Percentiles rank a stretch among this genome's conserved stretches.
These are phyloP conservation scores for Ulota crispa DNA, from an alignment of 225 moss, liverwort and hornwort species.

Conservation along the genomic window DNA sequence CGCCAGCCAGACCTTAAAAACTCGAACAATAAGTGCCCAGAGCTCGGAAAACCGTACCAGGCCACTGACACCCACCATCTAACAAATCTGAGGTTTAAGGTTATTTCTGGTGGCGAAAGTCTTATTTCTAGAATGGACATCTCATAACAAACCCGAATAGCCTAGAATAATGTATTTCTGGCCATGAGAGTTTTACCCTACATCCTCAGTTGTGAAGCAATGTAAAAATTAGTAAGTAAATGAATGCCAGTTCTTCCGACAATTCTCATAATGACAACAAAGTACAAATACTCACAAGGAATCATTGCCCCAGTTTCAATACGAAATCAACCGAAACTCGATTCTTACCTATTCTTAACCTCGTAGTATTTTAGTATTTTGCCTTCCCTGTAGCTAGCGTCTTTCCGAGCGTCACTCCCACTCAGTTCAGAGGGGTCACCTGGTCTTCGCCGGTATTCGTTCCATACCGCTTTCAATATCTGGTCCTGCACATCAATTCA, in stretches of 20 bases:
- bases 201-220: background rate
- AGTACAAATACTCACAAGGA: background rate
- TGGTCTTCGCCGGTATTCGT: constrained; percentile 47
- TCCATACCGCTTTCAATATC: constrained; percentile 54
- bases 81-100: background rate
- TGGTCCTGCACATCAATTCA: constrained; percentile 42
- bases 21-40: background rate
- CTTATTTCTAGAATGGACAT: background rate
- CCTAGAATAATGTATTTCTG: background rate
- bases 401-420: constrained; percentile 53
- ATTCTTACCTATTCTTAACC: constrained; percentile 56
- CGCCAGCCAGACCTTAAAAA: background rate
- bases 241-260: no score
- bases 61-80: background rate
- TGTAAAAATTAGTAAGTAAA: no score
- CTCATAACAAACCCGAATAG: background rate
- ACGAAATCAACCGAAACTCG: background rate
- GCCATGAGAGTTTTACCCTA: background rate
- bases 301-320: background rate
- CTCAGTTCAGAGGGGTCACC: constrained; percentile 34
- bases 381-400: constrained; percentile 50
- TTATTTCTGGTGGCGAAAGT: background rate
- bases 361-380: constrained; percentile 66
- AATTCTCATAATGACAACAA: background rate
- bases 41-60: background rate